phyloP scores from a whole-genome alignment of 305 asterid species.

The Striga hermonthica region DNA sequence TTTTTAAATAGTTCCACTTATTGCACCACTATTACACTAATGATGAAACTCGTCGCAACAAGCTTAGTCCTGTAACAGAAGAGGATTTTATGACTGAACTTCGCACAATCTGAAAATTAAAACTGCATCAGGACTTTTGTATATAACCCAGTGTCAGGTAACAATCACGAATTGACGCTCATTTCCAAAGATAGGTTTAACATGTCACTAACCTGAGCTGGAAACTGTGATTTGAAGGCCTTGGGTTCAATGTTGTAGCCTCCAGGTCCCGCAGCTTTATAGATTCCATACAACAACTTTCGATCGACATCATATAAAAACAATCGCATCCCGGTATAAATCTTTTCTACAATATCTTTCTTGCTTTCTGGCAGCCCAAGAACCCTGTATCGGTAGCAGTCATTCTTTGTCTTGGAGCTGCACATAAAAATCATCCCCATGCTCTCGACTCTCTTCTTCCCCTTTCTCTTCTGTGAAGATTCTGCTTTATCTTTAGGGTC shows the following conservation, averaged over 20 bases:
- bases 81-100: too few species aligned
- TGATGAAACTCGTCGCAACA: too few species aligned
- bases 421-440: slow-evolving; percentile 97
- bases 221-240: slow-evolving; percentile 87
- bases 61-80: too few species aligned
- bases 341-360: slow-evolving; percentile 60
- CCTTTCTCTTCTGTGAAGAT: slow-evolving; percentile 46
- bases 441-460: slow-evolving; percentile 51
- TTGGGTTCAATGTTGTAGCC: slow-evolving; percentile 80
- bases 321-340: slow-evolving; percentile 84
- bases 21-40: too few species aligned
- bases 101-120: too few species aligned
- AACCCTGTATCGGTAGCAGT: slow-evolving; percentile 70
- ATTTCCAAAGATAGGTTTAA: background rate
- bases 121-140: too few species aligned
- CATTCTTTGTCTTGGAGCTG: slow-evolving; percentile 77
- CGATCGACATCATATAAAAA: slow-evolving; percentile 71
- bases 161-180: too few species aligned
- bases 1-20: too few species aligned
- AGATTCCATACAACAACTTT: slow-evolving; percentile 84
- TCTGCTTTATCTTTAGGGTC: slow-evolving; percentile 42
- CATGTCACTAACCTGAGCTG: slow-evolving; percentile 74
- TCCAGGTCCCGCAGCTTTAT: slow-evolving; percentile 78
- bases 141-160: too few species aligned
- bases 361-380: slow-evolving; percentile 85